phyloP scores from a whole-genome alignment of 2,329 filamentous ascomycete genomes.

The Sclerotinia subarctica region DNA sequence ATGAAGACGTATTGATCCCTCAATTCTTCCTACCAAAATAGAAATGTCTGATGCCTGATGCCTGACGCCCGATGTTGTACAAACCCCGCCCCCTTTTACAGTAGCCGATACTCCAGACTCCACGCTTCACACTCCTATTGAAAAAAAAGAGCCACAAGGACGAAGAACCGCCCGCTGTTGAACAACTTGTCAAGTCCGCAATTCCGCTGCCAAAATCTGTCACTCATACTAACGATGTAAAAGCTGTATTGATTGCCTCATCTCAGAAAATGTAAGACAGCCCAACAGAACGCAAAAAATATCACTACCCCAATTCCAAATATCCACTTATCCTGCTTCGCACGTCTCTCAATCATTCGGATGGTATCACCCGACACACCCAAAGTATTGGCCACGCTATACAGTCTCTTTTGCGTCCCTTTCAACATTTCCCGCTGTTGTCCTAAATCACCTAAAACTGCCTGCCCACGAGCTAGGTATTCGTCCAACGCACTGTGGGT shows the following conservation, averaged over 20 bases:
- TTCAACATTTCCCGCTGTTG: constrained; percentile 94
- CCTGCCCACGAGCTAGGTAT: constrained; percentile 86
- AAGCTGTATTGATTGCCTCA: constrained; percentile 38
- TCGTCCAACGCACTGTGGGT: constrained; percentile 88
- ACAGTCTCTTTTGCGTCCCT: constrained; percentile 84
- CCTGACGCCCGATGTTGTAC: too few species aligned
- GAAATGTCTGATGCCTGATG: too few species aligned
- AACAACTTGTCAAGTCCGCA: too few species aligned
- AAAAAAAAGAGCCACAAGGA: too few species aligned
- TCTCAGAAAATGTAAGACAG: constrained; percentile 80
- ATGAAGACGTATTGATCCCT: too few species aligned
- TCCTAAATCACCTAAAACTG: constrained; percentile 82
- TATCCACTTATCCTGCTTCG: constrained; percentile 96
- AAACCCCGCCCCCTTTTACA: too few species aligned
- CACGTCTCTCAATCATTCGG: constrained; percentile 88
- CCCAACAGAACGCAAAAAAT: constrained; percentile 89
- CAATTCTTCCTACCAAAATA: too few species aligned
- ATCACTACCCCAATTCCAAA: constrained; percentile 83
- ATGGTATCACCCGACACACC: constrained; percentile 95
- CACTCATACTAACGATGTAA: background rate
- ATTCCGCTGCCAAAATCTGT: too few species aligned
- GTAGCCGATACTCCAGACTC: too few species aligned
- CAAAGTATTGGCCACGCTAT: constrained; percentile 89
- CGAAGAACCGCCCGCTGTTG: too few species aligned
- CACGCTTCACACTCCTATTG: too few species aligned